Percentiles rank a stretch among this genome's conserved stretches.
Conservation (phyloP, 176 grass and related monocot genomes). For the Musa acuminata region DNA sequence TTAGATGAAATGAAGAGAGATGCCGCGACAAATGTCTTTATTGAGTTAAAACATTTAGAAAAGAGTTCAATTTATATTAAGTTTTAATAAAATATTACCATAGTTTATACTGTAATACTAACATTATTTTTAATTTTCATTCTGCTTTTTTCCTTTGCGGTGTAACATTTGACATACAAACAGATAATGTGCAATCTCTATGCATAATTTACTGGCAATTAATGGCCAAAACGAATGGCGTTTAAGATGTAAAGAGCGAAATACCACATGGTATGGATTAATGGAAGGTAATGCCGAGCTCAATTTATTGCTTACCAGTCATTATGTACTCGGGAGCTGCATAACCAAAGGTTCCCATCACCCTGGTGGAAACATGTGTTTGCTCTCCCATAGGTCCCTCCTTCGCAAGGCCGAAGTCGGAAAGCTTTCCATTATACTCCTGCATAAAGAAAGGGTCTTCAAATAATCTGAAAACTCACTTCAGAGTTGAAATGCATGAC, state of each 20-base stretch:
- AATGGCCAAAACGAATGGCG: not conserved
- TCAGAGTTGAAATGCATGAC: not conserved
- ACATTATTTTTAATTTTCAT: too few species aligned
- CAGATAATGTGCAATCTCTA: too few species aligned
- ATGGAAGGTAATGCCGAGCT: not conserved
- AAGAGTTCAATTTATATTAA: too few species aligned
- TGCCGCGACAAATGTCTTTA: too few species aligned
- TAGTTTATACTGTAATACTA: too few species aligned
- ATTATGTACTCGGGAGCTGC: conserved; percentile 97
- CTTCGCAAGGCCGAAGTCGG: conserved; percentile 94
- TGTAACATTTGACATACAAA: too few species aligned
- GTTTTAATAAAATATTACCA: too few species aligned
- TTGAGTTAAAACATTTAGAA: too few species aligned
- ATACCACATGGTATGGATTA: not conserved
- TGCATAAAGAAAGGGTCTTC: conserved; percentile 10
- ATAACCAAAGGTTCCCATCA: conserved; percentile 94
- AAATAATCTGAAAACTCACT: conserved; percentile 20
- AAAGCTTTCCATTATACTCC: conserved; percentile 97
- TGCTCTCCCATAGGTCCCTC: conserved; percentile 93
- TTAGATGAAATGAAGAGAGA: too few species aligned
- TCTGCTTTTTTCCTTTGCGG: too few species aligned
- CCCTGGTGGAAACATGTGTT: conserved; percentile 87
- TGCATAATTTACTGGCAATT: too few species aligned
- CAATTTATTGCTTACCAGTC: conserved; percentile 52
- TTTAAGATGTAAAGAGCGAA: not conserved